Base-by-base conservation (phyloP, 371 early-diverging fungal species). In the Lichtheimia ornata region DNA sequence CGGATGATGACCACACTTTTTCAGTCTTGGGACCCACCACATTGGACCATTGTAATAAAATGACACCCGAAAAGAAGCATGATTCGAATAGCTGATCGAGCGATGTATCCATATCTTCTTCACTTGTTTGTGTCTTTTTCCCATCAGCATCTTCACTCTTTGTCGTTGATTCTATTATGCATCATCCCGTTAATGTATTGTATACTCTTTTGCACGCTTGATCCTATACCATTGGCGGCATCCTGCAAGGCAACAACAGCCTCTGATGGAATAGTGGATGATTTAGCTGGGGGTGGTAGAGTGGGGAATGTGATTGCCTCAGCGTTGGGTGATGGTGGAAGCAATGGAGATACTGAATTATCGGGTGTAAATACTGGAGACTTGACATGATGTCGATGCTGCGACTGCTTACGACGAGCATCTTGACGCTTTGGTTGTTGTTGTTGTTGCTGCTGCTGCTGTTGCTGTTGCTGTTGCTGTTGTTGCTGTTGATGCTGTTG, bases 21-120 rank as follows among this genome's bases (percentile, higher is more conserved):
- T 83, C 83, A 42, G 82, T 81, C 58, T 84, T 81, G 20, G 86
- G 86, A 0, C 86, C 86, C 9, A 83, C 70, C n/a, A 85, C 67
- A 58, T 85, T 84, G 7, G 86, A 85, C 86, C 86, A 85, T 45
- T 82, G 82, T 24, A 85, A 71, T 18, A 84, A 70, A 64, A 84
- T 67, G 40, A 82, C 81, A 4, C 77, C 80, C 1, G 83, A 77
- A 62, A 85, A 85, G 60, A 85, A 85, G 18, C 81, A 79, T n/a
- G 77, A 76, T 20, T 84, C 82, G 44, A 84, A 80, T 22, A 85
- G 53, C 35, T 74, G 45, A 28, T 53, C 43, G 2, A 67, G 18
- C 1, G 57, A 24, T 49, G 41, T 27, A 12, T 35, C 22, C 35
- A 35, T 35, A n/a, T 27, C 17, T 45, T 52, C 61, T 20, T 22